Percentiles rank a stretch among this genome's conserved stretches.
These are phyloP conservation scores for Chloranthus sessilifolius DNA, from an alignment of 164 flowering plant genomes.

Conservation along the genomic window DNA sequence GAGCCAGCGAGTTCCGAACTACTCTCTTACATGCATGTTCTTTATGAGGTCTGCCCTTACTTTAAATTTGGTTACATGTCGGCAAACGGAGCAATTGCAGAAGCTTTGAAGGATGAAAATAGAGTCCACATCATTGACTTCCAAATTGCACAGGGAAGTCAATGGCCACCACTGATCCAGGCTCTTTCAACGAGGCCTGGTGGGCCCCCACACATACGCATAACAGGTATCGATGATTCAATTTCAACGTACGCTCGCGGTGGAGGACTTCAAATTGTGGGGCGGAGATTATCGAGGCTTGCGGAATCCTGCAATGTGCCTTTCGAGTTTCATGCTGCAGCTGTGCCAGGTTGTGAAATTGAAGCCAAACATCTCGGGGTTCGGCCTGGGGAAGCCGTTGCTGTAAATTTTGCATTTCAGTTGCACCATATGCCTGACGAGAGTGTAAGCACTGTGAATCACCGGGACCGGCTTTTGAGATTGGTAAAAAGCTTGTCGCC, in stretches of 20 bases:
- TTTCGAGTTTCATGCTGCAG: conserved; percentile 56
- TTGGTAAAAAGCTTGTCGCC: conserved; percentile 67
- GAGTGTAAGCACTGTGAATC: conserved; percentile 60
- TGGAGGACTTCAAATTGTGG: conserved; percentile 69
- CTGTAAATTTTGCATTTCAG: conserved; percentile 62
- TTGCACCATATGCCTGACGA: conserved; percentile 86
- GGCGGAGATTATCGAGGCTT: conserved; percentile 43
- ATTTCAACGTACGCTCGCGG: conserved; percentile 57
- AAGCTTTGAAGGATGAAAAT: conserved; percentile 64
- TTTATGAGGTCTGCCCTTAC: conserved; percentile 77
- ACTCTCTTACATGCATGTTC: conserved; percentile 65
- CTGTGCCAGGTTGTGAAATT: conserved; percentile 37
- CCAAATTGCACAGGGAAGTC: conserved; percentile 72
- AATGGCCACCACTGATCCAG: conserved; percentile 65
- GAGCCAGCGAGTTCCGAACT: conserved; percentile 59
- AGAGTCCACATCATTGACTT: conserved; percentile 74
- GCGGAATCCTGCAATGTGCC: conserved; percentile 63
- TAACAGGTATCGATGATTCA: conserved; percentile 77
- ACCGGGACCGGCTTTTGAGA: conserved; percentile 63
- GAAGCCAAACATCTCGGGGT: conserved; percentile 34
- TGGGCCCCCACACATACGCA: conserved; percentile 64
- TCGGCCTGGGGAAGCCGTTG: conserved; percentile 59
- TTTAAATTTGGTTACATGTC: conserved; percentile 81
- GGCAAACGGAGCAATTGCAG: conserved; percentile 82
- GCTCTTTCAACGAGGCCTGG: conserved; percentile 70